Base-by-base conservation (phyloP, 495 filamentous ascomycete genomes). In the Cladorrhinum samala region DNA sequence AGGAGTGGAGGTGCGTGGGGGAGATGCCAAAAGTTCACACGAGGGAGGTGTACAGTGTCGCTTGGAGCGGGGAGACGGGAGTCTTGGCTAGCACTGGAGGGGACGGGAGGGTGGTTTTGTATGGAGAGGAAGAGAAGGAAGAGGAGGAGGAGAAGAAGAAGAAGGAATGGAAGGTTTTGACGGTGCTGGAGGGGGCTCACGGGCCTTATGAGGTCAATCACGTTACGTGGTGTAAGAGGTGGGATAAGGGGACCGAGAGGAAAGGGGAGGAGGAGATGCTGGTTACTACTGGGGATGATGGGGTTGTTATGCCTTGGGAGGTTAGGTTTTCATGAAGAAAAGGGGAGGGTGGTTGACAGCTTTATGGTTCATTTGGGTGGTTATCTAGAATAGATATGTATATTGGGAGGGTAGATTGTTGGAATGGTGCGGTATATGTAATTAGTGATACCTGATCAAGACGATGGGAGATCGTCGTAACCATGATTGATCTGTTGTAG, bases 151-250 rank as follows among this genome's bases (percentile, higher is more conserved):
- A n/a, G n/a, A n/a, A n/a, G 9, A 46, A 67, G 38, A 54, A 66
- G 17, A 83, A 78, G 5, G 76, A 79, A 46, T 96, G 93, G 91
- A 71, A 73, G 13, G 66, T 91, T 23, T 53, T 89, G 33, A 83
- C 81, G 0, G 78, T 81, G 27, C 53, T 87, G 1, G 74, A 83
- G 27, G 81, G 78, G 9, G 88, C 86, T 4, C 93, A 98, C 67
- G 91, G 86, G 0, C 87, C 93, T 4, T 96, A 89, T 64, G 93
- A 98, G 68, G 75, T 97, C 57, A 98, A 98, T 55, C 87, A 95
- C 65, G 81, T 90, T 25, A 80, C 80, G 7, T 97, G 93, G 92
- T 83, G 82, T 46, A 77, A 73, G 60, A 63, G 83, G 37, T 84
- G 73, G 58, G 83, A 85, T 55, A 52, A 67, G 2, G 76, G 66